Evolutionary conservation across 257 asterid species (phyloP), one percentile per base, ranked within the genome.

Genomic region (Solanum sitiens): DNA sequence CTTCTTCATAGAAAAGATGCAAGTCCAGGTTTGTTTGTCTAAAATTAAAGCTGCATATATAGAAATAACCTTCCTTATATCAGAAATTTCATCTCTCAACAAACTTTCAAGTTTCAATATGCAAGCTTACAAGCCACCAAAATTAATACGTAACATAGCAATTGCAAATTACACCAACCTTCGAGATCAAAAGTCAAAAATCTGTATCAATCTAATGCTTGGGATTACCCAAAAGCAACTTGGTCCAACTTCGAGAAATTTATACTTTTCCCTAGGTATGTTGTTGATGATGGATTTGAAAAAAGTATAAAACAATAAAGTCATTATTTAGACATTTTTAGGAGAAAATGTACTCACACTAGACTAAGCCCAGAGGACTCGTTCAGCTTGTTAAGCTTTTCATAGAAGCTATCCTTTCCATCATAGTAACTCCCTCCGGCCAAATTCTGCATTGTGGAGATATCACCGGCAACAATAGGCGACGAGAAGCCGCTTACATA

Each of bases 291-390:
- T 59, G 67, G 67, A 21, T 59, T 59, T 63, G 71, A n/a, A 63
- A 63, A 27, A 63, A 7, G 71, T n/a, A 63, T 23, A 4, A 9
- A 61, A 61, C 21, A 8, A 18, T 18, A 61, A 67, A 68, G 20
- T 68, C 39, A 27, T 68, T 68, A 27, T 68, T 27, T 68, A 68
- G 8, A 68, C 9, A 68, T 13, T 68, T 27, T 27, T 27, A 6
- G 15, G 23, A 76, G 59, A 7, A 53, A 83, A 89, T 88, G 93
- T 86, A 27, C 94, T 92, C 86, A 95, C 98, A 93, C 87, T 63
- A 88, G 88, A 87, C 96, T 93, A 89, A 95, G 97, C 70, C 98
- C 98, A 5, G 98, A 93, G 1, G 95, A 86, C 86, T 93, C 94
- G 59, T 95, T 92, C 90, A 94, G 73, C 90, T 90, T 92, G 83